Conservation (phyloP, 1,284 basidiomycete genomes). For the Flammula alnicola region DNA sequence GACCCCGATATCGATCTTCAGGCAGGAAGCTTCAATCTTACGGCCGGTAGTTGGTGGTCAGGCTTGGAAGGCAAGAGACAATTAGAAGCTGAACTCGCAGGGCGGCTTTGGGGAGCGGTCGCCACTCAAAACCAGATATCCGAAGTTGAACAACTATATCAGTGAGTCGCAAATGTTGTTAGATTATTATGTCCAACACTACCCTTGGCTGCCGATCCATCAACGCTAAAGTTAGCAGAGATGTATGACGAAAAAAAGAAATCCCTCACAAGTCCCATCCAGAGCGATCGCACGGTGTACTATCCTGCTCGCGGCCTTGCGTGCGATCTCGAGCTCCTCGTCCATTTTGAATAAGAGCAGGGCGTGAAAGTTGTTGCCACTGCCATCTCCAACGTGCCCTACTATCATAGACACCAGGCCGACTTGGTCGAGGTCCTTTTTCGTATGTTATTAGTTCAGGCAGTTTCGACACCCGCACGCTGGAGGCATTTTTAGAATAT, state of each 20-base stretch:
- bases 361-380: slow-evolving; percentile 59
- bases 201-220: slow-evolving; percentile 74
- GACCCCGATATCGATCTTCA: no score
- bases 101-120: no score
- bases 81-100: no score
- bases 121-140: no score
- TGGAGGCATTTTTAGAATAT: slow-evolving; percentile 28
- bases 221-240: neutral
- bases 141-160: no score
- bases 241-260: neutral
- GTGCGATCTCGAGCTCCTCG: slow-evolving; percentile 45
- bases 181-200: no score
- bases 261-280: slow-evolving; percentile 70
- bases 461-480: slow-evolving; percentile 82
- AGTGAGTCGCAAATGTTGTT: no score
- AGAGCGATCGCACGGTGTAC: slow-evolving; percentile 72
- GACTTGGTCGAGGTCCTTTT: slow-evolving; percentile 65
- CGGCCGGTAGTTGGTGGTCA: no score
- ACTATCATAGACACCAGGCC: slow-evolving; percentile 71
- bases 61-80: no score
- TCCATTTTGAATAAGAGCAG: slow-evolving; percentile 66
- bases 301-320: slow-evolving; percentile 51
- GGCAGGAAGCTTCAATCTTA: no score
- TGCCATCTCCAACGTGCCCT: slow-evolving; percentile 89
- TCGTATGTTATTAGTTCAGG: slow-evolving; percentile 80